Conservation (phyloP, 1,139 yeast species). For the Suhomyces chickasaworum region DNA sequence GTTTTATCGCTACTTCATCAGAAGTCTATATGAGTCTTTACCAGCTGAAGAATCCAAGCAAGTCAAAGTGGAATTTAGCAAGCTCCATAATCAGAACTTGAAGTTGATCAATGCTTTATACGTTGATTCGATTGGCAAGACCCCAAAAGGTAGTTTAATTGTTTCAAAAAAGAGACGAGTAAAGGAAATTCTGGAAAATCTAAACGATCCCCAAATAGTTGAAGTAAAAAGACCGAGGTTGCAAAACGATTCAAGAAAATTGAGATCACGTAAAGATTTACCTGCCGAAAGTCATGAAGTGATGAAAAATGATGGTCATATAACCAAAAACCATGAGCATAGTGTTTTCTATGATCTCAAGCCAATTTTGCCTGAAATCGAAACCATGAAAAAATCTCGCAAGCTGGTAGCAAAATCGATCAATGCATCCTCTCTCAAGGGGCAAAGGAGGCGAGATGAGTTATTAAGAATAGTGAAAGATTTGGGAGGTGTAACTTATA, state of each 20-base stretch:
- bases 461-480: constrained; percentile 39
- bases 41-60: constrained; percentile 12
- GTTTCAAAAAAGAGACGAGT: constrained; percentile 17
- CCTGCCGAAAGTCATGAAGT: too few species aligned
- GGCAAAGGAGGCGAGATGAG: constrained; percentile 33
- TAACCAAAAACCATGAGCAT: not conserved
- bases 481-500: constrained; percentile 45
- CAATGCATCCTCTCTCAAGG: constrained; percentile 17
- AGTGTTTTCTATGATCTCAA: constrained; percentile 8
- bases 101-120: constrained; percentile 26
- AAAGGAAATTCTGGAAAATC: not conserved
- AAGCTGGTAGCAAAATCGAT: constrained; percentile 9
- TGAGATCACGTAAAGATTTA: not conserved
- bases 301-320: not conserved
- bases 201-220: constrained; percentile 4
- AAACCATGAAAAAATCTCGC: constrained; percentile 3
- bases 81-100: constrained; percentile 14
- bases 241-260: not conserved
- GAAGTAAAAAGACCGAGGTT: not conserved
- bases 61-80: constrained; percentile 6
- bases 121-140: constrained; percentile 27
- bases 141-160: constrained; percentile 26
- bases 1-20: constrained; percentile 66
- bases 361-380: constrained; percentile 17
- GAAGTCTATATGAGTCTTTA: constrained; percentile 14